Conservation (phyloP, 2,329 filamentous ascomycete species). For the Dothidotthia symphoricarpi region DNA sequence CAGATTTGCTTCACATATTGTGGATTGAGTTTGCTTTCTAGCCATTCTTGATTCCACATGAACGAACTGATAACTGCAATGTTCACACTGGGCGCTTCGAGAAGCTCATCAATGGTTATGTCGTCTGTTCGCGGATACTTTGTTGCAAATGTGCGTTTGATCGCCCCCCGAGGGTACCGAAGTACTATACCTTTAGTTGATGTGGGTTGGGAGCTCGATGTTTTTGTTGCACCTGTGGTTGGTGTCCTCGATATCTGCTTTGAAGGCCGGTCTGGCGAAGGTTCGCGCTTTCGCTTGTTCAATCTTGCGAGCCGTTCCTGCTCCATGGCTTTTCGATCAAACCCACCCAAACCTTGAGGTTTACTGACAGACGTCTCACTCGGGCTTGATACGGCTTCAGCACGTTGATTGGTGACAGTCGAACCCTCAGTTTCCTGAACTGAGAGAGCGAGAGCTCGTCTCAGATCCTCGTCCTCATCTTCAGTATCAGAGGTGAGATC, state of each 20-base stretch:
- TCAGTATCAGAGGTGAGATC: constrained; percentile 20
- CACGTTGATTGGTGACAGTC: background rate
- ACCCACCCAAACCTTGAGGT: constrained; percentile 43
- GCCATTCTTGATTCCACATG: constrained; percentile 80
- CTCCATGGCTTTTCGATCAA: constrained; percentile 84
- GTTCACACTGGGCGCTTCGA: constrained; percentile 69
- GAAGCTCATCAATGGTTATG: constrained; percentile 82
- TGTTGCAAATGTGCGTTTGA: constrained; percentile 79
- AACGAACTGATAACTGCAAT: constrained; percentile 84
- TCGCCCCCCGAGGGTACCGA: constrained; percentile 59
- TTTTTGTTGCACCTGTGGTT: background rate
- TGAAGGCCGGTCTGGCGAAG: constrained; percentile 41
- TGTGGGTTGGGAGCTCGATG: too few relatives aligned
- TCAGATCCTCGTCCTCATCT: constrained; percentile 24
- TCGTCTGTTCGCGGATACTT: constrained; percentile 66
- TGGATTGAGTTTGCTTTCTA: constrained; percentile 66
- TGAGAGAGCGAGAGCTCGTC: constrained; percentile 31
- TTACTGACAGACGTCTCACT: background rate
- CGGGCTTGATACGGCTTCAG: background rate
- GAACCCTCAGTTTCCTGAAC: constrained; percentile 11
- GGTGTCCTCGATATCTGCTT: constrained; percentile 12
- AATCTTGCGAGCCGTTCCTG: constrained; percentile 72
- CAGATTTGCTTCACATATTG: constrained; percentile 51
- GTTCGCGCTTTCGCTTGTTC: constrained; percentile 59
- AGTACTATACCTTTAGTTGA: constrained; percentile 3